A percentile compares a stretch with the other conserved stretches of the same genome.
Evolutionary conservation across 1,284 basidiomycete genomes (phyloP).

Genomic region (Ustilago cynodontis): DNA sequence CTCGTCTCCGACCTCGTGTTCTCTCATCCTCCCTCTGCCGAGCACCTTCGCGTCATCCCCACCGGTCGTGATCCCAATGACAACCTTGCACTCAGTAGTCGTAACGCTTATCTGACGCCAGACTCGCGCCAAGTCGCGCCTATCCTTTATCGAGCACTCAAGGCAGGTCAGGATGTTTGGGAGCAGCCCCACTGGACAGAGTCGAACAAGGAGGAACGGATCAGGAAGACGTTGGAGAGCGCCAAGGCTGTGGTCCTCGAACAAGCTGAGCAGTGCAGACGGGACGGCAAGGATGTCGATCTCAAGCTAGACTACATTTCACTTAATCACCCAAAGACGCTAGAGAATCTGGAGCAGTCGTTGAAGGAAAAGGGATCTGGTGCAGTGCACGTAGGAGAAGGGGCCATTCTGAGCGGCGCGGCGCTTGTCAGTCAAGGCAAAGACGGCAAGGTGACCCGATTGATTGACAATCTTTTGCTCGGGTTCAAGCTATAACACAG

Average conservation of each 20-base stretch:
- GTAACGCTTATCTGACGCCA: slow-evolving; percentile 85
- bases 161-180: slow-evolving; percentile 73
- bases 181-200: slow-evolving; percentile 25
- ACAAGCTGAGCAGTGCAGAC: slow-evolving; percentile 17
- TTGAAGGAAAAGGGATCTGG: slow-evolving; percentile 70
- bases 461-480: slow-evolving; percentile 92
- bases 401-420: slow-evolving; percentile 87
- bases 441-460: slow-evolving; percentile 78
- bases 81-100: slow-evolving; percentile 85
- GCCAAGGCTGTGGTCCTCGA: slow-evolving; percentile 42
- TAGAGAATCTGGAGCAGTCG: slow-evolving; percentile 71
- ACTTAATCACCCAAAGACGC: slow-evolving; percentile 84
- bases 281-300: slow-evolving; percentile 56
- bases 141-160: slow-evolving; percentile 78
- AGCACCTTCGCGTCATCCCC: slow-evolving; percentile 79
- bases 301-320: slow-evolving; percentile 86
- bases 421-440: slow-evolving; percentile 76
- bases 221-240: slow-evolving; percentile 45
- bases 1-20: slow-evolving; percentile 85
- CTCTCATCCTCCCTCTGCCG: slow-evolving; percentile 78
- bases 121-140: slow-evolving; percentile 79
- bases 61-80: slow-evolving; percentile 79
- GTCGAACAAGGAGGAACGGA: slow-evolving; percentile 27
- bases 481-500: slow-evolving; percentile 72
- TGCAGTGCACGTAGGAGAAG: slow-evolving; percentile 65